These are phyloP conservation scores for Saprolegnia parasitica DNA, from an alignment of 352 stramenopile genomes.

Conservation along the genomic window DNA sequence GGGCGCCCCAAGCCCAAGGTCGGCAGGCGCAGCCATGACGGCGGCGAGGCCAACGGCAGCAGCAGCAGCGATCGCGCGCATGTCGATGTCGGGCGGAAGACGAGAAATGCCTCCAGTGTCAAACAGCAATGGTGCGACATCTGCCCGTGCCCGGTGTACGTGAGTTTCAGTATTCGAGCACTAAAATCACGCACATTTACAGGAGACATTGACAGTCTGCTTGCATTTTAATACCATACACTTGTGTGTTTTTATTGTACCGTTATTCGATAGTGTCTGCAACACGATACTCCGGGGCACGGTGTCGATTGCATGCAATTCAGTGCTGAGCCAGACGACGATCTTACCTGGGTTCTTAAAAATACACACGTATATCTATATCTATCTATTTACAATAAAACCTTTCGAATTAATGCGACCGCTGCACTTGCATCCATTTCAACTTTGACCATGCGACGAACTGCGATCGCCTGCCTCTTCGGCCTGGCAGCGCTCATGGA, in stretches of 20 bases:
- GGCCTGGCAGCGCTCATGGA: neutral
- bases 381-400: constrained; percentile 6
- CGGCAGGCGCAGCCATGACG: neutral
- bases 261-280: neutral
- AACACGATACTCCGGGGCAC: neutral
- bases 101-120: neutral
- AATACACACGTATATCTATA: neutral
- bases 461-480: neutral
- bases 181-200: too few relatives aligned
- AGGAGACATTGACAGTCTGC: neutral
- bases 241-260: neutral
- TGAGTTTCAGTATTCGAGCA: too few relatives aligned
- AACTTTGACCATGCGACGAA: neutral
- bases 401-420: neutral
- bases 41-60: neutral
- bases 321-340: too few relatives aligned
- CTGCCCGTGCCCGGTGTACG: neutral
- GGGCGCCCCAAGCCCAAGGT: neutral
- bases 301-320: neutral
- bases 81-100: constrained; percentile 1
- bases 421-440: neutral
- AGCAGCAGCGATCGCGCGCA: neutral
- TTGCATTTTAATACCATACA: neutral
- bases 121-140: neutral
- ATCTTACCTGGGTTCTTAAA: neutral